These are phyloP conservation scores for Craspedostauros australis DNA, from an alignment of 108 stramenopile genomes.

Conservation along the genomic window DNA sequence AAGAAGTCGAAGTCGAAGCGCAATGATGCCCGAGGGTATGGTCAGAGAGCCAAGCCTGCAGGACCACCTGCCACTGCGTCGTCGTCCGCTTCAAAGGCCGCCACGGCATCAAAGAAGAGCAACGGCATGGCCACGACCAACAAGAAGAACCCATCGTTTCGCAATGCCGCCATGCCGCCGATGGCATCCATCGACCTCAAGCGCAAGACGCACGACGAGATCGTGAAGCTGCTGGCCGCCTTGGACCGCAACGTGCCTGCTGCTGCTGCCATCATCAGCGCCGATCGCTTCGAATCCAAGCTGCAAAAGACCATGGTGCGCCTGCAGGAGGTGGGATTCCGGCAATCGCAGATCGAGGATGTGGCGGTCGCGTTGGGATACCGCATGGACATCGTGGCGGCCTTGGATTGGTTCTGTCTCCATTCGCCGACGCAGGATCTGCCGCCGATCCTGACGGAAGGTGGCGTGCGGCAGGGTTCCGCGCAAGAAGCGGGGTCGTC, in stretches of 20 bases:
- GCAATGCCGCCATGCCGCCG: not conserved
- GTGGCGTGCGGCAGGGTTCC: conserved; percentile 13
- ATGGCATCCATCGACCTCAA: too few species aligned
- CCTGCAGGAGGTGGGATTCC: conserved; percentile 30
- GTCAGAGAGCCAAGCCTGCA: conserved; percentile 1
- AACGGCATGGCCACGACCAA: not conserved
- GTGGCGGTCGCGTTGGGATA: conserved; percentile 31
- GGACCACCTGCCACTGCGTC: not conserved
- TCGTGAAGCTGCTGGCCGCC: too few species aligned
- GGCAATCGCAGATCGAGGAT: conserved; percentile 21
- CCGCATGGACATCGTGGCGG: conserved; percentile 38
- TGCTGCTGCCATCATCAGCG: not conserved
- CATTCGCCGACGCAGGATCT: conserved; percentile 39
- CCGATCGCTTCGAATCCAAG: conserved; percentile 18
- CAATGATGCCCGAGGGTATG: conserved; percentile 33
- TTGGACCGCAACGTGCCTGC: not conserved
- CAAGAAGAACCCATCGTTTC: not conserved
- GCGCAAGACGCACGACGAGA: too few species aligned
- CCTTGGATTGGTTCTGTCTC: conserved; percentile 71
- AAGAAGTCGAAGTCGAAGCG: conserved; percentile 20
- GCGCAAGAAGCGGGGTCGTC: too few species aligned
- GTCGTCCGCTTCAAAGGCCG: conserved; percentile 7
- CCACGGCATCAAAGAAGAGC: conserved; percentile 5
- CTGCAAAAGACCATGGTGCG: conserved; percentile 24
- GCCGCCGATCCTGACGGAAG: conserved; percentile 51